phyloP scores from a whole-genome alignment of 495 filamentous ascomycete species.

The Rusavskia elegans region DNA sequence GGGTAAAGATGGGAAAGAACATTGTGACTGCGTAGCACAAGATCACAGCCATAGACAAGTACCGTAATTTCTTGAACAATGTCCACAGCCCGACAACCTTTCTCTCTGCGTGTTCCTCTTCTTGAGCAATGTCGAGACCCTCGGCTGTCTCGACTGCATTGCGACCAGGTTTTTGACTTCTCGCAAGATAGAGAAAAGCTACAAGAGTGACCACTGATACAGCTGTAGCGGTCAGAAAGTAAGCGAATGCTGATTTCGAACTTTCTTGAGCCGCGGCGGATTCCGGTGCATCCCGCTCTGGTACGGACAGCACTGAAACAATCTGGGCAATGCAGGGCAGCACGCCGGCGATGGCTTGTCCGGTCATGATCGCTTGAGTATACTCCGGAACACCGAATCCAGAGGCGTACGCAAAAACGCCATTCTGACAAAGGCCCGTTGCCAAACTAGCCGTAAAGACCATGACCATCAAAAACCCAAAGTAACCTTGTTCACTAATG shows the following conservation, averaged over 20 bases:
- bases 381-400: slow-evolving; percentile 56
- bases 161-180: slow-evolving; percentile 32
- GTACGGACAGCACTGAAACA: slow-evolving; percentile 57
- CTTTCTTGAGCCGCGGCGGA: slow-evolving; percentile 18
- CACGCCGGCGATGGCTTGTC: slow-evolving; percentile 84
- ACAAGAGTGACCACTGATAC: slow-evolving; percentile 40
- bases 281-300: slow-evolving; percentile 15
- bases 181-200: slow-evolving; percentile 45
- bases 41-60: slow-evolving; percentile 53
- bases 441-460: slow-evolving; percentile 65
- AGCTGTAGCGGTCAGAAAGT: slow-evolving; percentile 76
- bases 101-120: slow-evolving; percentile 8
- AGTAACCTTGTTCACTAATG: slow-evolving; percentile 47
- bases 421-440: slow-evolving; percentile 81
- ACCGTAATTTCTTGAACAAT: slow-evolving; percentile 59
- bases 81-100: slow-evolving; percentile 47
- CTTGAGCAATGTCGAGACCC: slow-evolving; percentile 24
- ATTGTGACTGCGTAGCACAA: slow-evolving; percentile 72
- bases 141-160: slow-evolving; percentile 6
- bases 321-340: slow-evolving; percentile 78
- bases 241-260: slow-evolving; percentile 65
- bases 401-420: slow-evolving; percentile 79
- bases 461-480: slow-evolving; percentile 67
- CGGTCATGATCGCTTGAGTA: slow-evolving; percentile 91
- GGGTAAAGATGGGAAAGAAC: slow-evolving; percentile 88